Base-by-base conservation (phyloP, 2,329 filamentous ascomycete genomes). In the Penicillium sp. region DNA sequence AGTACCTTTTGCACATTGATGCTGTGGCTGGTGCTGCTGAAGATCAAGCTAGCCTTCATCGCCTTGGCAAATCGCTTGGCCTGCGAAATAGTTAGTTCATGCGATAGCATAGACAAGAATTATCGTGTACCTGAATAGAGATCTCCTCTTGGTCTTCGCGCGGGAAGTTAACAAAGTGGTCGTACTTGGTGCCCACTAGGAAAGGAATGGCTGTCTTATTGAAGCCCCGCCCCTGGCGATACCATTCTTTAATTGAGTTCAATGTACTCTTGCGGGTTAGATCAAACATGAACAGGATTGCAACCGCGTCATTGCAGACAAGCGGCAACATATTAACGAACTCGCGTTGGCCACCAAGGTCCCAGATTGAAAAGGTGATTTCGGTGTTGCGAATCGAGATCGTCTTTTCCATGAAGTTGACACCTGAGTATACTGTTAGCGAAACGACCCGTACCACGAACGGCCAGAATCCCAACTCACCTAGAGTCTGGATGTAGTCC, bases 371-470 rank as follows among this genome's bases (percentile, higher is more conserved):
- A 75, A 99, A 99, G 36, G 93, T 99, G 71, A 99, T 99, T 74
- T 99, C 93, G 13, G 93, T 99, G 74, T 99, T 99, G 55, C 93
- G 88, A 72, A 99, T 99, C 55, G 89, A 95, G 68, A 99, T 99
- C 30, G 93, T 99, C 80, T 99, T 99, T 72, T 99, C 93, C 93
- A 99, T 99, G 74, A 99, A 99, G 73, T 99, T 99, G 73, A 99
- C 93, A 60, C 93, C 83, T 86, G 61, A n/a, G 65, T 25, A 65
- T 60, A 5, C 30, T 22, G 19, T 49, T 33, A 45, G 45, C 42
- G 19, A 57, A 38, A 45, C 34, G 4, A 37, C n/a, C 2, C 27
- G 11, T n/a, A 2, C 14, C 4, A 25, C 10, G 10, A 8, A 14
- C 5, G 11, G 36, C 25, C 14, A 27, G 8, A 13, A 43, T 10